Evolutionary conservation across 1,139 yeast genomes (phyloP).

Genomic region (Pneumocystis canis): DNA sequence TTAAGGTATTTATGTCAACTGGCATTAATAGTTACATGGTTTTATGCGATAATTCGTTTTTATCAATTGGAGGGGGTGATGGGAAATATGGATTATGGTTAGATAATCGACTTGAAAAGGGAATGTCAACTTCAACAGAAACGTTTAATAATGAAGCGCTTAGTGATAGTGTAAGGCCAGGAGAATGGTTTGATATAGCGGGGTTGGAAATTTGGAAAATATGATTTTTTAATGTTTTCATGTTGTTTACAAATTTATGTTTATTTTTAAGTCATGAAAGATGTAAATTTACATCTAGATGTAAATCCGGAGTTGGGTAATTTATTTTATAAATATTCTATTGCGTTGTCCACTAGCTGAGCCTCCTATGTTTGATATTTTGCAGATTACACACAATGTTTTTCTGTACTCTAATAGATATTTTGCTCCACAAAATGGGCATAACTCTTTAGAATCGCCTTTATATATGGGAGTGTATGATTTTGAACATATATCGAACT

Average conservation of each 20-base stretch:
- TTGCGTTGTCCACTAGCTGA: slow-evolving; percentile 60
- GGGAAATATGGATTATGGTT: slow-evolving; percentile 91
- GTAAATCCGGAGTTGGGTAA: not conserved
- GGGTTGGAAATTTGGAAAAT: slow-evolving; percentile 82
- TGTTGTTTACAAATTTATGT: not conserved
- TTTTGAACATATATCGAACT: slow-evolving; percentile 77
- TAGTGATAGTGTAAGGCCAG: slow-evolving; percentile 30
- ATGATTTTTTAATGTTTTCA: not conserved
- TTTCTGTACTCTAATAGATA: slow-evolving; percentile 72
- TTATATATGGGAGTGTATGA: slow-evolving; percentile 79
- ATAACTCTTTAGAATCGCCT: slow-evolving; percentile 53
- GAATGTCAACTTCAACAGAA: slow-evolving; percentile 61
- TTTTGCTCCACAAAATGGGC: slow-evolving; percentile 84
- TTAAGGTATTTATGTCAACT: slow-evolving; percentile 77
- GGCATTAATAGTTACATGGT: slow-evolving; percentile 77
- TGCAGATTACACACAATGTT: slow-evolving; percentile 58
- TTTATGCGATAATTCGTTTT: slow-evolving; percentile 61
- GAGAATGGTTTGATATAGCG: slow-evolving; percentile 52
- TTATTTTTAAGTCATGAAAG: not conserved
- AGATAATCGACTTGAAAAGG: slow-evolving; percentile 56
- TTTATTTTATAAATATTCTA: not conserved
- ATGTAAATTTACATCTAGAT: not conserved
- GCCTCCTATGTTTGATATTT: slow-evolving; percentile 72
- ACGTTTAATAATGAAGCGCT: slow-evolving; percentile 87
- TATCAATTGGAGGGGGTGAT: slow-evolving; percentile 82